Conservation (phyloP, 352 stramenopile species). For the Phytophthora hybrid region DNA sequence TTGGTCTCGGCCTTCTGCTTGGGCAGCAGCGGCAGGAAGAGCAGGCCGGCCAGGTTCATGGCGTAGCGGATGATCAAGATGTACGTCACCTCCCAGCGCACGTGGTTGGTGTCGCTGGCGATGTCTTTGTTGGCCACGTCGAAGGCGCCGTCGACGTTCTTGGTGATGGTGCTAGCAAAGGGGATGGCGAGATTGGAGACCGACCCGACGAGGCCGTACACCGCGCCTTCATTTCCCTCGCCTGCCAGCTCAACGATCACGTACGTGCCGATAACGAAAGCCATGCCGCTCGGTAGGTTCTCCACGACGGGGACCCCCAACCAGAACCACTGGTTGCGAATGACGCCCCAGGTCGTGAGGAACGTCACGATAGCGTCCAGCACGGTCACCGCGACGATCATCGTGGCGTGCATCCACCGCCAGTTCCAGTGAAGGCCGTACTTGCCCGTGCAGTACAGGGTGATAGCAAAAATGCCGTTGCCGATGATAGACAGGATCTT, state of each 20-base stretch:
- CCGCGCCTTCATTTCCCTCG: slow-evolving; percentile 50
- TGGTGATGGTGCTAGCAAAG: slow-evolving; percentile 49
- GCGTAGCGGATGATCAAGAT: slow-evolving; percentile 51
- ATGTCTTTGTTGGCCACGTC: slow-evolving; percentile 52
- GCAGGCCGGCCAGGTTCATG: slow-evolving; percentile 37
- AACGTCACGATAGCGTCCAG: slow-evolving; percentile 39
- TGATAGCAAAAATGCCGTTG: slow-evolving; percentile 39
- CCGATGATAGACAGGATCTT: slow-evolving; percentile 42
- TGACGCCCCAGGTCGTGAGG: slow-evolving; percentile 48
- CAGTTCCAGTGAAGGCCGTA: slow-evolving; percentile 53
- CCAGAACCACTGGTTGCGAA: slow-evolving; percentile 63
- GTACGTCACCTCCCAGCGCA: slow-evolving; percentile 55
- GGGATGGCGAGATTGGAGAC: slow-evolving; percentile 49
- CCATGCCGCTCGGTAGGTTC: slow-evolving; percentile 43
- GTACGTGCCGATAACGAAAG: slow-evolving; percentile 52
- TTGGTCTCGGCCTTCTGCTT: slow-evolving; percentile 58
- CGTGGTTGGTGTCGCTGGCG: slow-evolving; percentile 41
- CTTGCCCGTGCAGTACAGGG: slow-evolving; percentile 43
- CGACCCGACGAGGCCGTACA: slow-evolving; percentile 54
- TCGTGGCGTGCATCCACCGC: slow-evolving; percentile 44
- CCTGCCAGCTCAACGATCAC: slow-evolving; percentile 57
- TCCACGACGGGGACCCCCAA: slow-evolving; percentile 43
- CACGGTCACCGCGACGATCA: slow-evolving; percentile 39
- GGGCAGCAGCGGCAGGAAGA: slow-evolving; percentile 56
- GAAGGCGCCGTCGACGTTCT: slow-evolving; percentile 52